These are phyloP conservation scores for Penicillium digitatum DNA, from an alignment of 2,329 filamentous ascomycete species.

Conservation along the genomic window DNA sequence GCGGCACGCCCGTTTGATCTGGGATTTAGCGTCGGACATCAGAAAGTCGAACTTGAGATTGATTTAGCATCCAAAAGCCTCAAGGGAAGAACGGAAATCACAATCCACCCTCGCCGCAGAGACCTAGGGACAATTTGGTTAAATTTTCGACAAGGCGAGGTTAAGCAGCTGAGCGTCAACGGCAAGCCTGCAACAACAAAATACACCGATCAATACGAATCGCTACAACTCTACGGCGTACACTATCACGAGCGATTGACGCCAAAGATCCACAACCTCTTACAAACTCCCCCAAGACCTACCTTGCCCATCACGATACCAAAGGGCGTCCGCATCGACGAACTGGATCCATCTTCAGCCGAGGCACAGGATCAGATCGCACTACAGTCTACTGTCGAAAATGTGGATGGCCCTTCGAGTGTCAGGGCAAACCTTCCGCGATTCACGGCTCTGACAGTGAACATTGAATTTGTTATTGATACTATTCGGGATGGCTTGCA, in stretches of 20 bases:
- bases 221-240: conserved; percentile 53
- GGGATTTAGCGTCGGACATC: conserved; percentile 65
- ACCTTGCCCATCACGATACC: conserved; percentile 60
- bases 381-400: conserved; percentile 39
- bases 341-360: conserved; percentile 53
- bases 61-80: conserved; percentile 74
- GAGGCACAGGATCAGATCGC: conserved; percentile 47
- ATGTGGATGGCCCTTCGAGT: conserved; percentile 36
- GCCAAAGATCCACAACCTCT: conserved; percentile 59
- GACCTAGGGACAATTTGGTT: conserved; percentile 55
- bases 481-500: conserved; percentile 81
- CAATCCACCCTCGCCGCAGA: conserved; percentile 62
- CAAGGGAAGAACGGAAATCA: conserved; percentile 75
- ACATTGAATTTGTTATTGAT: conserved; percentile 72
- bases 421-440: conserved; percentile 39
- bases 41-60: conserved; percentile 84
- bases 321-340: conserved; percentile 58
- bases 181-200: conserved; percentile 39
- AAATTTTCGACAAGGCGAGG: conserved; percentile 60
- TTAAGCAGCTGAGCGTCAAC: conserved; percentile 50
- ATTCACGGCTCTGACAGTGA: conserved; percentile 60
- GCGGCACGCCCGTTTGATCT: conserved; percentile 27
- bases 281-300: conserved; percentile 51
- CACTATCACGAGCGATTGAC: conserved; percentile 75
- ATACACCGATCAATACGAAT: conserved; percentile 44